These are phyloP conservation scores for Ustanciosporium gigantosporum DNA, from an alignment of 1,284 basidiomycete genomes.

Conservation along the genomic window DNA sequence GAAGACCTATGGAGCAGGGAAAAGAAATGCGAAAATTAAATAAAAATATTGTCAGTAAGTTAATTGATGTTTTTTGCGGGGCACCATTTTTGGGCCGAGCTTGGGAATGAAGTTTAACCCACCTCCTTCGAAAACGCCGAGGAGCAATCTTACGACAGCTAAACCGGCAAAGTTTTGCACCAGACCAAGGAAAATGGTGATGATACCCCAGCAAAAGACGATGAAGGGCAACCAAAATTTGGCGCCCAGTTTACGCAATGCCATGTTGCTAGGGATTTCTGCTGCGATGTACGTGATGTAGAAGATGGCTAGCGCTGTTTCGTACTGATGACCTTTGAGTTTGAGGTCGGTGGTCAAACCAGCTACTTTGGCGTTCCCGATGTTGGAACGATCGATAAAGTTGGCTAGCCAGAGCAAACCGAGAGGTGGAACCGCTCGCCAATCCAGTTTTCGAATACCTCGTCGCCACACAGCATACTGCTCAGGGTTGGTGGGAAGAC, in stretches of 20 bases:
- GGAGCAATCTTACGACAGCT: constrained; percentile 67
- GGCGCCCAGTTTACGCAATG: constrained; percentile 55
- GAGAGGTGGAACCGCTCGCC: constrained; percentile 38
- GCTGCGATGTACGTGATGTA: constrained; percentile 39
- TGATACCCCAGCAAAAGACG: constrained; percentile 69
- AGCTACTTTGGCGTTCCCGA: constrained; percentile 44
- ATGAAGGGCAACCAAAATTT: constrained; percentile 65
- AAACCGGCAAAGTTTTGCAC: constrained; percentile 67
- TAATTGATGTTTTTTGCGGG: neutral
- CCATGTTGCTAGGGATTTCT: constrained; percentile 59
- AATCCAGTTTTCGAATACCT: constrained; percentile 42
- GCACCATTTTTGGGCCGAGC: too few relatives aligned
- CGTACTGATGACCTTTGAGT: constrained; percentile 36
- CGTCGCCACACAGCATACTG: constrained; percentile 11
- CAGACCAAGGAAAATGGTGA: constrained; percentile 68
- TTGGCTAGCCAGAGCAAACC: constrained; percentile 29
- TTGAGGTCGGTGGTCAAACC: constrained; percentile 33
- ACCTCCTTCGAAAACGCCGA: constrained; percentile 39
- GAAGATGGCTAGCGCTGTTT: constrained; percentile 35
- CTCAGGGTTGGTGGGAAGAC: constrained; percentile 9
- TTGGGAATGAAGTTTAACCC: too few relatives aligned
- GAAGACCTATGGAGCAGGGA: constrained; percentile 5
- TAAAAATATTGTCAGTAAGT: neutral
- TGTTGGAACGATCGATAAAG: constrained; percentile 46
- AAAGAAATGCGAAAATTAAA: neutral